Percentiles rank a stretch among this genome's conserved stretches.
Evolutionary conservation across 495 filamentous ascomycete genomes (phyloP).

Genomic region (Aspergillus cristatus): DNA sequence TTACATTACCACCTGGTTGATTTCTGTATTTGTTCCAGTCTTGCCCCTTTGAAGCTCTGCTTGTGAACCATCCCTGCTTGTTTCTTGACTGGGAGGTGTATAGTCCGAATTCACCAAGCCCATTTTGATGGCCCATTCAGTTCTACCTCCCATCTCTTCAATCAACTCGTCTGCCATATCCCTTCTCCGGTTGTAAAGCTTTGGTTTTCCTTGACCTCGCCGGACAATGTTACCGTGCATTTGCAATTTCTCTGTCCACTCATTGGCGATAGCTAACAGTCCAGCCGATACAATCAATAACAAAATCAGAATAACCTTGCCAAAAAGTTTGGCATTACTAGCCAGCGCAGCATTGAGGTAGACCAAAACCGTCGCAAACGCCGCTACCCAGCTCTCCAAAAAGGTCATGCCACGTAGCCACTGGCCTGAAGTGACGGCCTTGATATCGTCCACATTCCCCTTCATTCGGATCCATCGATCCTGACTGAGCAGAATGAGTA

Average conservation of each 20-base stretch:
- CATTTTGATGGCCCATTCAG: neutral
- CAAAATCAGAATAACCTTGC: constrained; percentile 38
- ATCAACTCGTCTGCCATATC: neutral
- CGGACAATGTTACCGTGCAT: constrained; percentile 21
- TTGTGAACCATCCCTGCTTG: too few species aligned
- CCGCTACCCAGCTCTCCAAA: constrained; percentile 38
- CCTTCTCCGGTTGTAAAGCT: neutral
- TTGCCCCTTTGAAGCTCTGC: too few species aligned
- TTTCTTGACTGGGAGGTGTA: too few species aligned
- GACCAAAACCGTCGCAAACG: constrained; percentile 43
- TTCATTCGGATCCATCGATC: constrained; percentile 42
- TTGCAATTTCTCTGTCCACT: constrained; percentile 7
- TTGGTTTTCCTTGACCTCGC: constrained; percentile 1
- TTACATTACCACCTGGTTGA: too few species aligned
- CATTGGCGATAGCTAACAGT: constrained; percentile 43
- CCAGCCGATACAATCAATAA: constrained; percentile 41
- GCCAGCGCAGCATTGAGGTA: constrained; percentile 43
- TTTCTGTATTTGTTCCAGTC: too few species aligned
- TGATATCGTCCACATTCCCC: constrained; percentile 45
- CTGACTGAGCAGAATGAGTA: too few species aligned
- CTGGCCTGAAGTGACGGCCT: constrained; percentile 44
- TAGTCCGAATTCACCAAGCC: neutral
- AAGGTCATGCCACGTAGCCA: constrained; percentile 47
- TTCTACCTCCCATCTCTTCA: neutral
- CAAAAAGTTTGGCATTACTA: constrained; percentile 39